Conservation (phyloP, 2,329 filamentous ascomycete species). For the Meredithiella fracta region DNA sequence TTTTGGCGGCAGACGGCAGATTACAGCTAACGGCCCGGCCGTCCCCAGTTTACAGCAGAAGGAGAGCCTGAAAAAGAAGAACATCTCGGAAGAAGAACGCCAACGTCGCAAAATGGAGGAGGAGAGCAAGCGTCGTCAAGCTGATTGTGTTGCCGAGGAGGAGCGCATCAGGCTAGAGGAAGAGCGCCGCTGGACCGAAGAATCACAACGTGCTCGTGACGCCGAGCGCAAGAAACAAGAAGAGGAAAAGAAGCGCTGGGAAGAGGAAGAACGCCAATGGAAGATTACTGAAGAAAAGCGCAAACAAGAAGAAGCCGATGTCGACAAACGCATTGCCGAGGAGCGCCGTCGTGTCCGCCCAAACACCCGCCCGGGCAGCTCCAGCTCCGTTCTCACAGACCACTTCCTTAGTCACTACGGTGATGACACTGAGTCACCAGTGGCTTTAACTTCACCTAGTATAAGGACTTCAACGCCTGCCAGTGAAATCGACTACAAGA, state of each 20-base stretch:
- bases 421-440: conserved; percentile 68
- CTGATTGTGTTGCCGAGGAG: conserved; percentile 40
- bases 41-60: conserved; percentile 77
- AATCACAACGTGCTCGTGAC: conserved; percentile 42
- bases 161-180: conserved; percentile 44
- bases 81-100: conserved; percentile 42
- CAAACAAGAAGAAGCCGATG: conserved; percentile 54
- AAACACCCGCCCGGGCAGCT: conserved; percentile 22
- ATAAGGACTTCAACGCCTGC: conserved; percentile 21
- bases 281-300: conserved; percentile 58
- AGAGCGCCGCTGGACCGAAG: conserved; percentile 49
- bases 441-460: conserved; percentile 46
- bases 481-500: conserved; percentile 35
- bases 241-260: conserved; percentile 57
- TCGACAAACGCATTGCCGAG: conserved; percentile 48
- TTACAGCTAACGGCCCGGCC: conserved; percentile 63
- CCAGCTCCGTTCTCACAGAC: conserved; percentile 12
- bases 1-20: conserved; percentile 83
- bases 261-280: conserved; percentile 63
- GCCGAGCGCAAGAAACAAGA: conserved; percentile 44
- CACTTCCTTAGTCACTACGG: conserved; percentile 42
- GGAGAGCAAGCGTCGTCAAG: conserved; percentile 30
- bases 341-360: conserved; percentile 48
- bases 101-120: conserved; percentile 38
- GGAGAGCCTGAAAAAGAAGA: conserved; percentile 46